Conservation (phyloP, 257 asterid genomes). For the Mitragyna speciosa region DNA sequence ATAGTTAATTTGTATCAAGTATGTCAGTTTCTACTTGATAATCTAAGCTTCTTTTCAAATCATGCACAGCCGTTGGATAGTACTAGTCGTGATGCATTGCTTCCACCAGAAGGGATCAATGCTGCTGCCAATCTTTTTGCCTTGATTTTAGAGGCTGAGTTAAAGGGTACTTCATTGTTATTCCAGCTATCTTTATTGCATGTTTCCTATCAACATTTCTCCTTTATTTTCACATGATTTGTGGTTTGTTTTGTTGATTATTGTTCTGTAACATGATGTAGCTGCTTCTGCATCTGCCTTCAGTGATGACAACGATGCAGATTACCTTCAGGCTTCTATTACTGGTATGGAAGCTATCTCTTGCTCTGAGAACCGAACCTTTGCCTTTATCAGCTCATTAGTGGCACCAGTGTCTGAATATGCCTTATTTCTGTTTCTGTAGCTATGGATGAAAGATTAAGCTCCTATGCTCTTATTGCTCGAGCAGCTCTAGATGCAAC, state of each 20-base stretch:
- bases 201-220: slow-evolving; percentile 1
- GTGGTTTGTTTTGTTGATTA: slow-evolving; percentile 23
- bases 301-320: slow-evolving; percentile 61
- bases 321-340: slow-evolving; percentile 75
- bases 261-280: slow-evolving; percentile 30
- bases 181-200: neutral
- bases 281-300: slow-evolving; percentile 86
- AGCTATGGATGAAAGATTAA: slow-evolving; percentile 98
- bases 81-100: slow-evolving; percentile 43
- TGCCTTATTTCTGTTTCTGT: slow-evolving; percentile 34
- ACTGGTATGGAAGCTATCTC: slow-evolving; percentile 45
- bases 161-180: slow-evolving; percentile 55
- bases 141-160: slow-evolving; percentile 77
- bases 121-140: slow-evolving; percentile 84
- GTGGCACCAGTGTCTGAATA: slow-evolving; percentile 10
- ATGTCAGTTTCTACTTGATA: neutral
- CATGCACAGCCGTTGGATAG: slow-evolving; percentile 65
- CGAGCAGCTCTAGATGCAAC: slow-evolving; percentile 74
- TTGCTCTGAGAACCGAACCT: slow-evolving; percentile 12
- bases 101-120: slow-evolving; percentile 76
- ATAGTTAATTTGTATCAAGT: neutral
- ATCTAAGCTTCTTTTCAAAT: slow-evolving; percentile 5
- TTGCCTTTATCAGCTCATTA: slow-evolving; percentile 2
- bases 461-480: slow-evolving; percentile 95
- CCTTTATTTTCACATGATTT: slow-evolving; percentile 5